Evolutionary conservation across 2,329 filamentous ascomycete genomes (phyloP), one percentile per base, ranked within the genome.

Genomic region (Bipolaris zeicola): DNA sequence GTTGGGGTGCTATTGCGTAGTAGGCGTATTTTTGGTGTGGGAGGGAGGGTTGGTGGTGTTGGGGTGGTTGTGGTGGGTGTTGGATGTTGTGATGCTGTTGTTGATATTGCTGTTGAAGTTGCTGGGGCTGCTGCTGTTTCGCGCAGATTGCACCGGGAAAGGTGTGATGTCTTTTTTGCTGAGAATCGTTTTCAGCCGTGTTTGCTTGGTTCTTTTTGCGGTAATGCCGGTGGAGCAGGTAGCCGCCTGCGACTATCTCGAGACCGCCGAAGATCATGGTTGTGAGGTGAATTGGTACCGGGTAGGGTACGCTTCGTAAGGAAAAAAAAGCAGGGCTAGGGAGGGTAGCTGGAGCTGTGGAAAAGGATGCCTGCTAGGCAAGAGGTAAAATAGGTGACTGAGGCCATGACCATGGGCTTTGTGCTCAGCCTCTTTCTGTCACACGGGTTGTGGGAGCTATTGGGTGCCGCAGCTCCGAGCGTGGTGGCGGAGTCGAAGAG

Each of bases 241-340:
- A 72, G 28, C 72, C 73, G 38, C 71, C 74, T 28, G 71, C 70
- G 46, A 76, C 66, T 24, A 76, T 52, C 52, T 76, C 74, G 1
- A 76, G 67, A n/a, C 74, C 74, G n/a, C 73, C 74, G 31, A 76
- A 66, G 50, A 76, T 66, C 73, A 76, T 76, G 62, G 58, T 69
- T 31, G 28, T 31, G 28, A 10, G 28, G 28, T 31, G 28, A 11
- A 31, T 31, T 31, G 28, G 28, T 31, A 31, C 28, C 28, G 10
- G 28, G 28, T 31, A 31, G 28, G 28, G 28, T 13, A 31, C 28
- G 28, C 10, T 13, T 31, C 10, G 28, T 31, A 31, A 4, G 28
- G 28, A 2, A 26, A 8, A 31, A 31, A 31, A 31, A 31, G 28
- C 10, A 38, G 14, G 38, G 39, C 48, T 24, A 26, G 31, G 39